phyloP scores from a whole-genome alignment of 352 stramenopile species.

The Globisporangium nunn region DNA sequence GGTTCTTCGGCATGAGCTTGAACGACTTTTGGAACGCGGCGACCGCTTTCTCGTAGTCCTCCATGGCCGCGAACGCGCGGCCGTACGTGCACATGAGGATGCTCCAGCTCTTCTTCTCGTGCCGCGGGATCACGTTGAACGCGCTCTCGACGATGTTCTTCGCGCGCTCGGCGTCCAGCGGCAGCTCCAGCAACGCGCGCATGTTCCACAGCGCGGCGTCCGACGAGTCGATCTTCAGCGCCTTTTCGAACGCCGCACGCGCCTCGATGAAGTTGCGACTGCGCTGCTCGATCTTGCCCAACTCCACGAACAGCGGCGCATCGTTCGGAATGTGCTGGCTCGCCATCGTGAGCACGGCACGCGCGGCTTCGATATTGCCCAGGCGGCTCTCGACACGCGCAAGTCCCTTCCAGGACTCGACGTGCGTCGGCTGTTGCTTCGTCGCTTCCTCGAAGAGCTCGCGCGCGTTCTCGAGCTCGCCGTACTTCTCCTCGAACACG shows the following conservation, averaged over 20 bases:
- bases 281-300: slow-evolving; percentile 78
- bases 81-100: slow-evolving; percentile 85
- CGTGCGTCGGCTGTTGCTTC: slow-evolving; percentile 46
- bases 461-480: slow-evolving; percentile 57
- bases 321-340: slow-evolving; percentile 65
- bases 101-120: slow-evolving; percentile 80
- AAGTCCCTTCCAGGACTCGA: slow-evolving; percentile 64
- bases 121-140: slow-evolving; percentile 48
- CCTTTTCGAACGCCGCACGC: slow-evolving; percentile 58
- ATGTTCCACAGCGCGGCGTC: slow-evolving; percentile 77
- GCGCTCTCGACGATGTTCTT: slow-evolving; percentile 76
- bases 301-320: slow-evolving; percentile 58
- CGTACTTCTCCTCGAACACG: slow-evolving; percentile 67
- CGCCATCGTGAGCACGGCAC: slow-evolving; percentile 55
- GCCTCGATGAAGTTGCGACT: slow-evolving; percentile 52
- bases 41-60: slow-evolving; percentile 70
- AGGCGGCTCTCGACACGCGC: slow-evolving; percentile 58
- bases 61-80: slow-evolving; percentile 55
- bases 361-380: slow-evolving; percentile 52
- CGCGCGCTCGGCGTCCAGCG: slow-evolving; percentile 48
- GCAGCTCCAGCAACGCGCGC: slow-evolving; percentile 67
- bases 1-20: slow-evolving; percentile 71
- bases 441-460: slow-evolving; percentile 73
- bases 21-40: slow-evolving; percentile 77
- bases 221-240: slow-evolving; percentile 61